Evolutionary conservation across 208 protist species (phyloP), one percentile per base, ranked within the genome.

Genomic region (Leptomonas seymouri): DNA sequence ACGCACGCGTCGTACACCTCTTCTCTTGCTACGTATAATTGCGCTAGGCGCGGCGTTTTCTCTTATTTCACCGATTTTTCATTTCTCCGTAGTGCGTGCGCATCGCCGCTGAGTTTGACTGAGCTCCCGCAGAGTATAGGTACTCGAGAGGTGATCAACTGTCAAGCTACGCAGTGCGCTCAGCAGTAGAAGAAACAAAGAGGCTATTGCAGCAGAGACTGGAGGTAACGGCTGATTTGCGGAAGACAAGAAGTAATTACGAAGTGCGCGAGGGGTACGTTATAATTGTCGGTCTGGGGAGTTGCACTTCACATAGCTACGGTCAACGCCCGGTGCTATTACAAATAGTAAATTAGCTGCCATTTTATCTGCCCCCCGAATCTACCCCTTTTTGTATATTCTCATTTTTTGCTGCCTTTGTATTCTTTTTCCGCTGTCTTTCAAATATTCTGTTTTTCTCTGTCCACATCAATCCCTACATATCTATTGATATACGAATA

Each of bases 11-110:
- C 49, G 12, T 30, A 30, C 15, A 23, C 31, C 11, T 27, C 41
- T 34, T 59, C 20, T 28, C 2, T 44, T 36, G 28, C 31, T 12
- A 45, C 21, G 16, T 3, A 5, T 56, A 11, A 18, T 31, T 20
- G 14, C 3, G n/a, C 8, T 21, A 27, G 23, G 18, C n/a, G 14
- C 16, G 9, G 21, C 51, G 15, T 39, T 57, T n/a, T 11, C 31
- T 49, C 25, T 25, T 65, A 20, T 70, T 7, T 53, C 36, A 58
- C 48, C 57, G 49, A 15, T 66, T 49, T 30, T 34, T 71, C 28
- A 16, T 57, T 51, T 34, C 25, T 5, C 30, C 23, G 11, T 56
- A 16, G 50, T 56, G 48, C 21, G 48, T 53, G 48, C 14, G 48
- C 48, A 53, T 36, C 27, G 36, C 21, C 21, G 18, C 34, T 20